Percentiles rank a stretch among this genome's conserved stretches.
Conservation (phyloP, 371 early-diverging fungal species). For the Mucor plumbeus region DNA sequence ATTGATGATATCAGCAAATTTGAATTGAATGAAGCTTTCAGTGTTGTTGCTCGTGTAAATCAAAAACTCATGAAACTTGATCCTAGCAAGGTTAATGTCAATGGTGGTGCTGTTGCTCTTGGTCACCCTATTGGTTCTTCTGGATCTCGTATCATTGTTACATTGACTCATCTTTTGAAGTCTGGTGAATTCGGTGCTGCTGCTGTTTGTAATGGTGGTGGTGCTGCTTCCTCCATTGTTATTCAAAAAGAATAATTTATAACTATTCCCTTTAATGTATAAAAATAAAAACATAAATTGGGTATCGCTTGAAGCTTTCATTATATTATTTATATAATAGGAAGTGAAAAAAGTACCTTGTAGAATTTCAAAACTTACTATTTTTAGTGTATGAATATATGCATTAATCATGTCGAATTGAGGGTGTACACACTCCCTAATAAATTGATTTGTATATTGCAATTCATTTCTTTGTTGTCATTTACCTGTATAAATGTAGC, state of each 20-base stretch:
- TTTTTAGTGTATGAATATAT: neutral
- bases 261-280: neutral
- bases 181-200: constrained; percentile 84
- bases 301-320: neutral
- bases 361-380: neutral
- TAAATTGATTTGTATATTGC: neutral
- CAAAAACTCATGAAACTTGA: constrained; percentile 76
- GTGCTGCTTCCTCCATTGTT: constrained; percentile 86
- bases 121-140: constrained; percentile 96
- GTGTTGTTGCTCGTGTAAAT: constrained; percentile 89
- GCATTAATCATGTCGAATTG: neutral
- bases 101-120: constrained; percentile 92
- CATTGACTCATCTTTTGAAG: constrained; percentile 81
- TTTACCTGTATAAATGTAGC: neutral
- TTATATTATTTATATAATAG: neutral
- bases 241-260: constrained; percentile 69
- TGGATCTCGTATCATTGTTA: constrained; percentile 89
- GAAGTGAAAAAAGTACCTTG: neutral
- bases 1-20: constrained; percentile 79
- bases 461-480: neutral
- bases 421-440: neutral
- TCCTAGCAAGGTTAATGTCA: constrained; percentile 78
- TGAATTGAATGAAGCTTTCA: constrained; percentile 97
- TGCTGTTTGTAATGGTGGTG: constrained; percentile 93
- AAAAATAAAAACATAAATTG: neutral